Base-by-base conservation (phyloP, 225 moss, liverwort and hornwort genomes). In the Pseudisothecium myosuroides region DNA sequence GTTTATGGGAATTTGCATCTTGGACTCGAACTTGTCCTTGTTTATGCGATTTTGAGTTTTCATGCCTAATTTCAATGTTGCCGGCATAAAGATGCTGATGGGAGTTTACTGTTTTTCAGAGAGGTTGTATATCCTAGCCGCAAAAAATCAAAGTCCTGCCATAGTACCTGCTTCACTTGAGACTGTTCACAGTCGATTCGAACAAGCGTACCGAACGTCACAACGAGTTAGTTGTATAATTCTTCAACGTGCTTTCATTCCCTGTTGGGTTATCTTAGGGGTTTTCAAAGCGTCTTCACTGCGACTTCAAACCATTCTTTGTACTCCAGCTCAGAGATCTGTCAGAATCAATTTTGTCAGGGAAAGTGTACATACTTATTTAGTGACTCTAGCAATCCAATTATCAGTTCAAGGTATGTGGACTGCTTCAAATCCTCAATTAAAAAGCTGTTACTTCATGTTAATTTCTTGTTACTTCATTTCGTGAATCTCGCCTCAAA, bases 61-160 rank as follows among this genome's bases (percentile, higher is more conserved):
- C 47, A 62, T 78, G 76, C 58, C 86, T 61, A 54, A 37, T 59
- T 32, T 45, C 9, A 28, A 60, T 66, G 69, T 55, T 64, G 55
- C 67, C 69, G 60, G 68, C 59, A 23, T 82, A 60, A 71, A 66
- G 58, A 72, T 56, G 79, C 91, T 93, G 54, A 86, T 56, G 39
- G 5, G 16, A 56, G 74, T 82, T 76, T 61, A 16, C 66, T 83
- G 83, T 91, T 84, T 86, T 93, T 76, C 96, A 97, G 97, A 91
- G 94, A 97, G 94, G 94, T 96, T 84, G 92, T 94, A 61, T 95
- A 96, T 89, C 97, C 96, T 73, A 91, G 96, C 68, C 84, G 89
- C 67, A 94, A 95, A 84, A 95, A 90, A 89, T 89, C 80, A 50
- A 92, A 88, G 87, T 87, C 87, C 81, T 90, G 74, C 71, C 89